Percentiles rank a stretch among this genome's conserved stretches.
Conservation (phyloP, 805 yeast genomes). For the Teunomyces aglyptinius region DNA sequence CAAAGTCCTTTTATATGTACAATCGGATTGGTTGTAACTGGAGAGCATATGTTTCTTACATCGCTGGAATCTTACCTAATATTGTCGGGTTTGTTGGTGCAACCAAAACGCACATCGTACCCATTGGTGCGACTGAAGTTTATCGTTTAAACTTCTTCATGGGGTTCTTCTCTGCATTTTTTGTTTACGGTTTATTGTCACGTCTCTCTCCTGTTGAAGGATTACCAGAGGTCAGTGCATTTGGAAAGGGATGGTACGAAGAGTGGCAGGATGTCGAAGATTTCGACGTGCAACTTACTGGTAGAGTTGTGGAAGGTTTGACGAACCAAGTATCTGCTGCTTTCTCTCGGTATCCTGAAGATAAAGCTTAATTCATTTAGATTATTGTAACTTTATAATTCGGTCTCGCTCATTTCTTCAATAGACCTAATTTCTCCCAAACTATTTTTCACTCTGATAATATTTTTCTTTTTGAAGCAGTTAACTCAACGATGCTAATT, state of each 20-base stretch:
- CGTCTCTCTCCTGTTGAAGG: conserved; percentile 52
- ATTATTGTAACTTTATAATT: neutral
- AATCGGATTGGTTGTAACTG: conserved; percentile 67
- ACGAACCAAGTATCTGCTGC: neutral
- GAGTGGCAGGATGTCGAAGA: conserved; percentile 63
- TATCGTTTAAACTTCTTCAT: conserved; percentile 74
- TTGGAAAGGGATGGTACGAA: conserved; percentile 62
- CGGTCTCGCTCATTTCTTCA: neutral
- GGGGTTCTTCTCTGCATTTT: conserved; percentile 63
- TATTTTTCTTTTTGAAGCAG: too few relatives aligned
- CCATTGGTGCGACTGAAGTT: conserved; percentile 72
- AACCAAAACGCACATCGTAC: conserved; percentile 65
- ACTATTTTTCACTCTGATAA: neutral
- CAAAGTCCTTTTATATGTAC: conserved; percentile 53
- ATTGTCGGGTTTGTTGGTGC: conserved; percentile 88
- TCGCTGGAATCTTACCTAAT: conserved; percentile 78
- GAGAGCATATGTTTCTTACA: conserved; percentile 80
- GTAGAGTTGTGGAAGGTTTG: conserved; percentile 4
- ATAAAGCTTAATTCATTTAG: conserved; percentile 4
- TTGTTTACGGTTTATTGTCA: conserved; percentile 53
- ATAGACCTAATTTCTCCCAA: neutral
- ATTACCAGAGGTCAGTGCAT: conserved; percentile 29
- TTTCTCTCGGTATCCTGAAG: conserved; percentile 1
- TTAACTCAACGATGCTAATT: neutral
- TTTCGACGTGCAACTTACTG: conserved; percentile 44